These are phyloP conservation scores for Stephanodiscus triporus DNA, from an alignment of 108 stramenopile species.

Conservation along the genomic window DNA sequence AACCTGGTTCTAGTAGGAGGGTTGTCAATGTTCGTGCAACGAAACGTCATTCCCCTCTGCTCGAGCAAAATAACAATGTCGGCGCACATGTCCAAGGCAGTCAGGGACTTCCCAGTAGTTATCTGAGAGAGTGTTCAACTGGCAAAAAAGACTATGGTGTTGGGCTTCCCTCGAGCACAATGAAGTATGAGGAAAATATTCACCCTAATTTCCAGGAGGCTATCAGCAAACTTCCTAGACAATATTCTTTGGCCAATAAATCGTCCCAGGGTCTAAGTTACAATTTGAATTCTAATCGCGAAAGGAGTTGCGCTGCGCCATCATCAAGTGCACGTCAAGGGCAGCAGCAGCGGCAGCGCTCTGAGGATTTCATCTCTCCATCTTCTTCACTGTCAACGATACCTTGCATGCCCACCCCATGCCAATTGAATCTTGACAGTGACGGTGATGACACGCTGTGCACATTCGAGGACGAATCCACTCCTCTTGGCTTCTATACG, in stretches of 20 bases:
- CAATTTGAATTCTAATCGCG: background rate
- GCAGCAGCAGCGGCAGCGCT: conserved; percentile 4
- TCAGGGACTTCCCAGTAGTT: conserved; percentile 10
- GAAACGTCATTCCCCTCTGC: conserved; percentile 16
- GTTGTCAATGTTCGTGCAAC: conserved; percentile 28
- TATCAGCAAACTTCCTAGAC: conserved; percentile 11
- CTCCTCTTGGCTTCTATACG: conserved; percentile 19
- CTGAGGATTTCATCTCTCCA: conserved; percentile 39
- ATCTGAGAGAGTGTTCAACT: background rate
- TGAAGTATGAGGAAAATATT: conserved; percentile 14
- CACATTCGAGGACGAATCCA: conserved; percentile 7
- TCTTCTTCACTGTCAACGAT: conserved; percentile 42
- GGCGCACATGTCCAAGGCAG: background rate
- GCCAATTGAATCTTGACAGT: conserved; percentile 35
- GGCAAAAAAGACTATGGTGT: background rate
- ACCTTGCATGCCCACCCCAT: conserved; percentile 39
- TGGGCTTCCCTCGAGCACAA: background rate
- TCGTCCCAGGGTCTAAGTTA: background rate
- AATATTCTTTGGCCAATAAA: background rate
- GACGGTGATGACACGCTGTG: conserved; percentile 14
- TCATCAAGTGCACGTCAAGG: background rate
- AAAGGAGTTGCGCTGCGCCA: background rate
- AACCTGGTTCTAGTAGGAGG: conserved; percentile 1
- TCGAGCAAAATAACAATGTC: background rate
- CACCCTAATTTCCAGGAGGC: conserved; percentile 22